Base-by-base conservation (phyloP, 306 rosid genomes). In the Delonix regia region DNA sequence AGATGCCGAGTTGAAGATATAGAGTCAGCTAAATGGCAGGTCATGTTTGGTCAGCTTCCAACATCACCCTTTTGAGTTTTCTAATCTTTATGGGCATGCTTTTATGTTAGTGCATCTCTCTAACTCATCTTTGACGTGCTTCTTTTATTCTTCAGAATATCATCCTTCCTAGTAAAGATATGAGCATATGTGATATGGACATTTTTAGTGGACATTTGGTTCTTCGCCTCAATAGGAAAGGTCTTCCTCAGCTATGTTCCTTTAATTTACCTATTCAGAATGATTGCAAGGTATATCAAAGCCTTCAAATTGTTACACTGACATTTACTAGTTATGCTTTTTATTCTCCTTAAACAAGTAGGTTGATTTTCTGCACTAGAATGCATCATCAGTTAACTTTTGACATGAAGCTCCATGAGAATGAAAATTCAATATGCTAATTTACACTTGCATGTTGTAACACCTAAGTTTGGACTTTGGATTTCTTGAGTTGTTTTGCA, bases 181-280 rank as follows among this genome's bases (percentile, higher is more conserved):
- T 62, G 71, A 86, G 80, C 78, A 39, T 95, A 70, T 87, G 86
- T 81, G 99, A 92, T 73, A 89, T 92, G 99, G 99, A 95, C 81
- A 81, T 95, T 34, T 89, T 88, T 82, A 79, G 87, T 82, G 90
- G 92, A 47, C 93, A 91, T 88, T 84, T 95, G 83, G 97, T 95
- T 86, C 98, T 92, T 85, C 88, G 61, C 75, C 80, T 95, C 83
- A 87, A 80, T 73, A 92, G 86, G 83, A 91, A 86, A 71, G 92
- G 92, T 51, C 76, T 73, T 80, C 90, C 97, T 39, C 25, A 81
- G 86, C 73, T 92, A 13, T 92, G 94, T 75, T 92, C 99, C 79
- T 84, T 91, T 89, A 80, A 84, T 77, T 81, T 91, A 22, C 98
- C 96, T 67, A 71, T 89, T 60, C 67, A 77, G 78, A 65, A 59